These are phyloP conservation scores for Epichloe sp. DNA, from an alignment of 2,329 filamentous ascomycete genomes.

Conservation along the genomic window DNA sequence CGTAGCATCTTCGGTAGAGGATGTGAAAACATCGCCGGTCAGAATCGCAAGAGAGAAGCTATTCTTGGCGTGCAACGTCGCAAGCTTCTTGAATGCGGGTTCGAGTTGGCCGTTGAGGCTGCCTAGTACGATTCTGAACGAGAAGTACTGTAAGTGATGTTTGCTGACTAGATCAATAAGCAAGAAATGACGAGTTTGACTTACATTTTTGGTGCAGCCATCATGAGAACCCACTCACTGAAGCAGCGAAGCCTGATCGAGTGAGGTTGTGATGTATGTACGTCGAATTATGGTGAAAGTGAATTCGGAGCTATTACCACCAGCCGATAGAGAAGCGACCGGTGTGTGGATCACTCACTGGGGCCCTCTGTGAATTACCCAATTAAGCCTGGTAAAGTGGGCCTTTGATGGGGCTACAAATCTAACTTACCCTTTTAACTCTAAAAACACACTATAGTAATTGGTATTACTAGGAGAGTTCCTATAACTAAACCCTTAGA, in stretches of 20 bases:
- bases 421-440: no score
- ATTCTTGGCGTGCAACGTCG: conserved; percentile 73
- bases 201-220: conserved; percentile 38
- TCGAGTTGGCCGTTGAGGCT: conserved; percentile 68
- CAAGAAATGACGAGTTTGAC: conserved; percentile 4
- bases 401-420: no score
- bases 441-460: no score
- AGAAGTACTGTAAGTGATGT: neutral
- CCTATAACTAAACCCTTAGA: no score
- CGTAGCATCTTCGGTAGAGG: conserved; percentile 42
- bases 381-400: no score
- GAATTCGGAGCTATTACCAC: no score
- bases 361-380: no score
- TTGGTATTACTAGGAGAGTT: no score
- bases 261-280: neutral
- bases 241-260: neutral
- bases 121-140: conserved; percentile 62
- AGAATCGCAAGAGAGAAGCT: conserved; percentile 76
- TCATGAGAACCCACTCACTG: conserved; percentile 10
- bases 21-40: conserved; percentile 68
- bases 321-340: no score
- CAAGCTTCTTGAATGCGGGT: conserved; percentile 66
- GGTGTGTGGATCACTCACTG: no score
- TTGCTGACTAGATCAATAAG: neutral
- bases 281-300: conserved; percentile 7